Conservation (phyloP, 805 yeast genomes). For the Myxozyma udenii region DNA sequence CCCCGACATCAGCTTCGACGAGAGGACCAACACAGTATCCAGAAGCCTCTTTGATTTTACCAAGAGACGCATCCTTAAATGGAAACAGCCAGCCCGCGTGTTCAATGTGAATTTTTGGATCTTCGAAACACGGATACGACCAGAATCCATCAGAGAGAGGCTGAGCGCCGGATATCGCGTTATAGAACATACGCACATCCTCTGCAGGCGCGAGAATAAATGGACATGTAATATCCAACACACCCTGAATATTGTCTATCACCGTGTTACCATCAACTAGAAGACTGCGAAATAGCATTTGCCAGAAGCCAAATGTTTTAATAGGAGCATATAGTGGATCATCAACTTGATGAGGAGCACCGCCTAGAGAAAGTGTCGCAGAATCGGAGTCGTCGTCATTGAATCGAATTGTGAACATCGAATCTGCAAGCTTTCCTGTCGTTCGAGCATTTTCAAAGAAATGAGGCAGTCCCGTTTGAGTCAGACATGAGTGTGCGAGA, state of each 20-base stretch:
- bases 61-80: conserved; percentile 19
- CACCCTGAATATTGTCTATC: conserved; percentile 28
- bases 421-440: conserved; percentile 11
- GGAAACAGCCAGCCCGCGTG: conserved; percentile 30
- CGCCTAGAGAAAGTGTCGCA: conserved; percentile 21
- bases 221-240: conserved; percentile 21
- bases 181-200: conserved; percentile 27
- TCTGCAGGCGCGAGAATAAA: conserved; percentile 28
- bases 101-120: conserved; percentile 26
- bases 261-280: conserved; percentile 26
- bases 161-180: conserved; percentile 26
- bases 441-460: conserved; percentile 16
- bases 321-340: conserved; percentile 29
- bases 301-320: conserved; percentile 29
- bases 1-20: conserved; percentile 28
- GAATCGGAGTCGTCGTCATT: conserved; percentile 11
- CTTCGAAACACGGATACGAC: conserved; percentile 27
- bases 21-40: conserved; percentile 28
- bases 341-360: conserved; percentile 19
- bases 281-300: conserved; percentile 23
- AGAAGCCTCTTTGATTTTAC: conserved; percentile 27
- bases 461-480: conserved; percentile 25
- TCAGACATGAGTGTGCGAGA: conserved; percentile 26
- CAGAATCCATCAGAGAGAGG: conserved; percentile 28
- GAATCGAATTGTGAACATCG: conserved; percentile 22